Percentiles rank a stretch among this genome's conserved stretches.
Evolutionary conservation across 148 eudicot genomes (phyloP).

Genomic region (Camellia japonica): DNA sequence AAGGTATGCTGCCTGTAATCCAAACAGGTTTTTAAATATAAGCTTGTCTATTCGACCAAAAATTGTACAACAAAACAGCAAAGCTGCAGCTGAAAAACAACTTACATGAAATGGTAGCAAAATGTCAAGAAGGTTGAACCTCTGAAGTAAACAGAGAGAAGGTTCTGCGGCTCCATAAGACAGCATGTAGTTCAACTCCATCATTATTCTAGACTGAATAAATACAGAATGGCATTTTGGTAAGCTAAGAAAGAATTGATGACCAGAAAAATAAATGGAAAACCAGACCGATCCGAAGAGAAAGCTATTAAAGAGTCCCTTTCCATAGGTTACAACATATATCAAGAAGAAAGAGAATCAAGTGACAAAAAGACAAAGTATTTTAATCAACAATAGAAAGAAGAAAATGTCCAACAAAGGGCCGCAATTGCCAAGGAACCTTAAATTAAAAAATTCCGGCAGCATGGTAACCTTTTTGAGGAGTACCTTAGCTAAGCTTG

Average conservation of each 20-base stretch:
- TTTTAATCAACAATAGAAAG: too few relatives aligned
- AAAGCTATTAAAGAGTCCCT: conserved; percentile 9
- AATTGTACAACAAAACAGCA: conserved; percentile 1
- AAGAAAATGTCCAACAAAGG: background rate
- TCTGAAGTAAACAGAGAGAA: conserved; percentile 64
- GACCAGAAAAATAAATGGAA: background rate
- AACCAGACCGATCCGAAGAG: background rate
- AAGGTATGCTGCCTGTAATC: conserved; percentile 76
- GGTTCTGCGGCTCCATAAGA: conserved; percentile 90
- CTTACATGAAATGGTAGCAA: conserved; percentile 85
- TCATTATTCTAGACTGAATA: conserved; percentile 61
- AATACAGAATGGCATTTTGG: conserved; percentile 6
- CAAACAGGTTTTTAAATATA: conserved; percentile 9
- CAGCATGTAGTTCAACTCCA: conserved; percentile 93
- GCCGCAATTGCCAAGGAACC: background rate
- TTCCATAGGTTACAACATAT: background rate
- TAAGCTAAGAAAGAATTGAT: conserved; percentile 9
- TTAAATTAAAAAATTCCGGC: conserved; percentile 2
- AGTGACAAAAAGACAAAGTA: background rate
- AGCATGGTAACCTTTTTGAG: background rate
- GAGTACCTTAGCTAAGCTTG: conserved; percentile 54
- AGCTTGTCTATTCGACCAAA: background rate
- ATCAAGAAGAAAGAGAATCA: background rate
- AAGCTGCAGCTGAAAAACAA: conserved; percentile 18
- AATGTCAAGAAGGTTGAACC: conserved; percentile 59